phyloP scores from a whole-genome alignment of 495 filamentous ascomycete species.

The Astrothelium macrocarpum region DNA sequence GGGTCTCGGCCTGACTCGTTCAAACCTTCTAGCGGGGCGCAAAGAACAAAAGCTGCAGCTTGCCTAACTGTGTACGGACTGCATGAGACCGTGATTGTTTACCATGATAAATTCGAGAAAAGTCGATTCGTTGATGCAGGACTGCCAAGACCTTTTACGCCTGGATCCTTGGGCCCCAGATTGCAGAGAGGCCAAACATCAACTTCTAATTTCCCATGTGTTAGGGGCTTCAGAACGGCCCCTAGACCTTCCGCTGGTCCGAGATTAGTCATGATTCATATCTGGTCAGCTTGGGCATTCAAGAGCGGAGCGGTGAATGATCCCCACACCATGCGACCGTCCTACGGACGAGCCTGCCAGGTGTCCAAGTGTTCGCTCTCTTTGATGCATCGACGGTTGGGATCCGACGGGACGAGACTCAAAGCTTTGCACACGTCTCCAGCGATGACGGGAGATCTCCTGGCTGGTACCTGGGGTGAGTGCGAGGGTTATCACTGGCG shows the following conservation, averaged over 20 bases:
- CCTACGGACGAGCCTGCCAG: not conserved
- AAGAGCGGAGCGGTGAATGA: not conserved
- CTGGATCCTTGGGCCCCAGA: not conserved
- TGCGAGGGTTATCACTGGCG: too few species aligned
- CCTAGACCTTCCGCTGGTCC: not conserved
- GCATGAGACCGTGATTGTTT: not conserved
- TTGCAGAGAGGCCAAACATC: not conserved
- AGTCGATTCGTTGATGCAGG: not conserved
- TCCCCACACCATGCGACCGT: not conserved
- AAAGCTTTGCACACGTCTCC: too few species aligned
- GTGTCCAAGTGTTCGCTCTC: too few species aligned
- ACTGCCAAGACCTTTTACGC: not conserved
- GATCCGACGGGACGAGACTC: too few species aligned
- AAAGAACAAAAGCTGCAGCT: conserved; percentile 4
- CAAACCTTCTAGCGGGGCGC: not conserved
- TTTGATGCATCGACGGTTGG: too few species aligned
- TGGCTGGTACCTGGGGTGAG: too few species aligned
- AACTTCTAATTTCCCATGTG: not conserved
- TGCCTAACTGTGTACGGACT: not conserved
- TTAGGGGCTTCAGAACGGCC: not conserved
- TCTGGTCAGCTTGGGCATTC: not conserved
- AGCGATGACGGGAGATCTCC: too few species aligned
- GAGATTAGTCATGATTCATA: not conserved
- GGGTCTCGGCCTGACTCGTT: not conserved
- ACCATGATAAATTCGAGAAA: not conserved